Evolutionary conservation across 805 yeast species (phyloP).

Genomic region (Komagataella ulmi): DNA sequence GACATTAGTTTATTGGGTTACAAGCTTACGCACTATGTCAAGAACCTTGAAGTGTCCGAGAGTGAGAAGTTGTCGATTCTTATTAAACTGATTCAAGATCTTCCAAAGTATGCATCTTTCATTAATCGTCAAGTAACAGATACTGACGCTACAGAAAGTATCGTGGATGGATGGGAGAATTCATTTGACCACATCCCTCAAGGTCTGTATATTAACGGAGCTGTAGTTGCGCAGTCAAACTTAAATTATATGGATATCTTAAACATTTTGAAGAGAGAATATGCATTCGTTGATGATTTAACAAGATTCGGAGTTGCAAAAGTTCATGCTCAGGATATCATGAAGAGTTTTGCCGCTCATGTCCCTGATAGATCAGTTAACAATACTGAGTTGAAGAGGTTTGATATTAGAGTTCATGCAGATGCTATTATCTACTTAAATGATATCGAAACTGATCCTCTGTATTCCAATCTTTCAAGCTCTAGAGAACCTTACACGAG

Average conservation of each 20-base stretch:
- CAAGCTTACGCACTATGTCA: conserved; percentile 26
- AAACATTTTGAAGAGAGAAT: conserved; percentile 24
- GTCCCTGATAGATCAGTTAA: conserved; percentile 1
- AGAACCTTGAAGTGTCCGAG: conserved; percentile 8
- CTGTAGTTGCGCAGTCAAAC: conserved; percentile 32
- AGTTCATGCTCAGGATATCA: conserved; percentile 19
- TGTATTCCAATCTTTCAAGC: conserved; percentile 31
- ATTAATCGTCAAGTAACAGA: conserved; percentile 13
- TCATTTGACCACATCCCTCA: conserved; percentile 9
- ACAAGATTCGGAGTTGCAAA: conserved; percentile 20
- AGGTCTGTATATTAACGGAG: conserved; percentile 63
- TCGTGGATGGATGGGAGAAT: conserved; percentile 5
- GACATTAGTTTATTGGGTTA: conserved; percentile 24
- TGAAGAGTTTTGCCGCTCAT: conserved; percentile 23
- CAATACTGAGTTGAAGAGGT: conserved; percentile 7
- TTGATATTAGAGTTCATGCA: conserved; percentile 7
- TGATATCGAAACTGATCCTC: conserved; percentile 53
- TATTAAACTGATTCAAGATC: conserved; percentile 27
- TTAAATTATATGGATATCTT: conserved; percentile 29
- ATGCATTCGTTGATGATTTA: conserved; percentile 11
- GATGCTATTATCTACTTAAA: conserved; percentile 56
- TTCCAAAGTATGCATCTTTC: conserved; percentile 38
- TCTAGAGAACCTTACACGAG: conserved; percentile 32
- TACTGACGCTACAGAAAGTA: conserved; percentile 12
- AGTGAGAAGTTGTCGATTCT: conserved; percentile 23